These are phyloP conservation scores for Camellia lanceoleosa DNA, from an alignment of 148 eudicot genomes.

Conservation along the genomic window DNA sequence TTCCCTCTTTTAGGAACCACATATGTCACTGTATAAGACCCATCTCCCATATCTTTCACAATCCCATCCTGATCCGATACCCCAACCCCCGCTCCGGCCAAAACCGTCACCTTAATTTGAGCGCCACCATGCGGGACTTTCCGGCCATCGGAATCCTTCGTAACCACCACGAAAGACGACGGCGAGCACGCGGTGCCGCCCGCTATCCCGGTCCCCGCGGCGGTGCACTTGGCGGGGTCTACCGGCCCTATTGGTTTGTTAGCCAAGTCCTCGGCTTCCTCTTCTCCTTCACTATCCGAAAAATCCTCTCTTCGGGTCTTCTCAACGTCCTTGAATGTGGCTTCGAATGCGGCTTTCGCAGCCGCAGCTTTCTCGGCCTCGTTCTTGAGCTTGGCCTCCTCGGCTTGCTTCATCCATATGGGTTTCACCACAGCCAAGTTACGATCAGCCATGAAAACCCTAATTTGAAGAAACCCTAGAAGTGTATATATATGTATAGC, in stretches of 20 bases:
- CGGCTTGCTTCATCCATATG: constrained; percentile 91
- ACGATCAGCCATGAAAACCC: constrained; percentile 72
- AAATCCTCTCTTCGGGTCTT: constrained; percentile 37
- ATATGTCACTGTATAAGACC: constrained; percentile 80
- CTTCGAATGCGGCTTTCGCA: constrained; percentile 96
- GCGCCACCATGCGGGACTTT: constrained; percentile 71
- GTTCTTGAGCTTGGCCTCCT: constrained; percentile 90
- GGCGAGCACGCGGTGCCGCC: constrained; percentile 87
- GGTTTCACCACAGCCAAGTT: constrained; percentile 56
- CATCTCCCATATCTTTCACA: constrained; percentile 91
- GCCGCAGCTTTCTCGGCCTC: constrained; percentile 92
- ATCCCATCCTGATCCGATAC: constrained; percentile 81
- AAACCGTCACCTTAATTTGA: constrained; percentile 60
- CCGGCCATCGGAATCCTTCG: constrained; percentile 81
- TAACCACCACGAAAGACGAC: constrained; percentile 56
- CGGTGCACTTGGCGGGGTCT: constrained; percentile 81
- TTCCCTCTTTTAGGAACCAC: constrained; percentile 91
- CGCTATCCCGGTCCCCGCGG: constrained; percentile 83
- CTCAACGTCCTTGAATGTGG: constrained; percentile 78
- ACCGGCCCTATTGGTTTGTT: constrained; percentile 78
- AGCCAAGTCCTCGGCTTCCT: constrained; percentile 47
- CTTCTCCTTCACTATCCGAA: constrained; percentile 65
- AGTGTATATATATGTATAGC: neutral
- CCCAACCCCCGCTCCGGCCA: constrained; percentile 80
- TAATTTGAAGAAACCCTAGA: constrained; percentile 10